Conservation (phyloP, 2,329 filamentous ascomycete species). For the Ophiostoma australiae region DNA sequence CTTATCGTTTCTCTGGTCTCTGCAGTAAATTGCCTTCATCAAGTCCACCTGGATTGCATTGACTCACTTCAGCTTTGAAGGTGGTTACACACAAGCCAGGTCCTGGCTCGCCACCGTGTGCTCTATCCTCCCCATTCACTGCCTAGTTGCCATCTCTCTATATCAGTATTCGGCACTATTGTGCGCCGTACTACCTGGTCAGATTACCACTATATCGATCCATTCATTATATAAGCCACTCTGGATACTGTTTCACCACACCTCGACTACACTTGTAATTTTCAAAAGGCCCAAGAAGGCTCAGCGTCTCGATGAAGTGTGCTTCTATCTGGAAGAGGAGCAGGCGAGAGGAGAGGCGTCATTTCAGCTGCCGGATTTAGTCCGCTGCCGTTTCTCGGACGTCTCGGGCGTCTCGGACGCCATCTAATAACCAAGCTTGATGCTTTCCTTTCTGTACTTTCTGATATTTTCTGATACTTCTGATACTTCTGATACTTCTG, state of each 20-base stretch:
- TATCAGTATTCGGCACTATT: not conserved
- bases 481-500: no score
- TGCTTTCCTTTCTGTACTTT: no score
- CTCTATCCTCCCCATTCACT: not conserved
- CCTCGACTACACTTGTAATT: constrained; percentile 2
- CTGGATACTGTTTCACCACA: not conserved
- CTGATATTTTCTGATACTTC: no score
- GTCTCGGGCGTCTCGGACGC: not conserved
- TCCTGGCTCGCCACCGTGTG: not conserved
- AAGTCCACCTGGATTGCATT: not conserved
- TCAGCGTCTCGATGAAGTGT: not conserved
- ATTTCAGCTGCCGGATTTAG: not conserved
- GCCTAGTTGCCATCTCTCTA: no score
- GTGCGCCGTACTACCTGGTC: not conserved
- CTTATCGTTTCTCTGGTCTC: not conserved
- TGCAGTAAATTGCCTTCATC: not conserved
- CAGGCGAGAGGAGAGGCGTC: not conserved
- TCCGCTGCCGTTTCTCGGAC: not conserved
- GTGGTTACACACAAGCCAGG: not conserved
- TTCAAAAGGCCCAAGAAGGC: not conserved
- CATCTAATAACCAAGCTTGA: not conserved
- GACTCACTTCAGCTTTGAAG: not conserved
- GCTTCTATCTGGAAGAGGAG: not conserved
- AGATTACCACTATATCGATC: not conserved
- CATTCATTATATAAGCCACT: not conserved